phyloP scores from a whole-genome alignment of 2,329 filamentous ascomycete genomes.

The Ramichloridium luteum region DNA sequence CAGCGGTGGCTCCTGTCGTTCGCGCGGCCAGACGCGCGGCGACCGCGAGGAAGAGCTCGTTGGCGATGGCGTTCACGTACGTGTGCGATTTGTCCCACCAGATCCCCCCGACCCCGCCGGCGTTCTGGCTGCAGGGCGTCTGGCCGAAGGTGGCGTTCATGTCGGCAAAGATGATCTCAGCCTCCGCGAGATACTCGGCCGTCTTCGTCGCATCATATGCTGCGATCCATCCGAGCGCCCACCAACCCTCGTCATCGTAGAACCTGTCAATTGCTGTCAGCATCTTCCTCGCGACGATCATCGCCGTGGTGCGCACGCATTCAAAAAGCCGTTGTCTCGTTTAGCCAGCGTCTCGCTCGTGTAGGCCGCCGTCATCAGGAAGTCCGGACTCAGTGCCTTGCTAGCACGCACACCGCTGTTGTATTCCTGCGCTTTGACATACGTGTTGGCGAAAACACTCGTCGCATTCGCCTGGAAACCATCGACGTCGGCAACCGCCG shows the following conservation, averaged over 20 bases:
- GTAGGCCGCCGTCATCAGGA: too few relatives aligned
- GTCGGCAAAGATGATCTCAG: conserved; percentile 38
- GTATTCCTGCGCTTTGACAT: conserved; percentile 17
- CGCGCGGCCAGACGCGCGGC: conserved; percentile 46
- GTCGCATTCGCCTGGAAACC: conserved; percentile 8
- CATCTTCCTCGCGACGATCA: not conserved
- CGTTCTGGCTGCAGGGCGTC: conserved; percentile 24
- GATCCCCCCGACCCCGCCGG: conserved; percentile 26
- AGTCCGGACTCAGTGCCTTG: conserved; percentile 12
- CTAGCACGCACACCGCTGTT: too few relatives aligned
- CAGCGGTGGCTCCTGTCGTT: conserved; percentile 23
- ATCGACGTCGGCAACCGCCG: conserved; percentile 20
- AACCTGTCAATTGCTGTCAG: conserved; percentile 26
- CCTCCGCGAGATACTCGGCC: conserved; percentile 33
- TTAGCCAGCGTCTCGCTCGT: too few relatives aligned
- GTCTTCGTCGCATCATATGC: conserved; percentile 42
- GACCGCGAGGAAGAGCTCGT: conserved; percentile 44
- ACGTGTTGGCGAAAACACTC: conserved; percentile 15
- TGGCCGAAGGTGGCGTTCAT: conserved; percentile 34
- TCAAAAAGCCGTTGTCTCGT: conserved; percentile 15
- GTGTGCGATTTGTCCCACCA: conserved; percentile 36
- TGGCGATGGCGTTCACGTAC: conserved; percentile 44
- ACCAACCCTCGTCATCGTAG: conserved; percentile 44
- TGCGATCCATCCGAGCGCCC: conserved; percentile 42
- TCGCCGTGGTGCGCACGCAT: conserved; percentile 6